phyloP scores from a whole-genome alignment of 148 eudicot species.

The Cornus florida region DNA sequence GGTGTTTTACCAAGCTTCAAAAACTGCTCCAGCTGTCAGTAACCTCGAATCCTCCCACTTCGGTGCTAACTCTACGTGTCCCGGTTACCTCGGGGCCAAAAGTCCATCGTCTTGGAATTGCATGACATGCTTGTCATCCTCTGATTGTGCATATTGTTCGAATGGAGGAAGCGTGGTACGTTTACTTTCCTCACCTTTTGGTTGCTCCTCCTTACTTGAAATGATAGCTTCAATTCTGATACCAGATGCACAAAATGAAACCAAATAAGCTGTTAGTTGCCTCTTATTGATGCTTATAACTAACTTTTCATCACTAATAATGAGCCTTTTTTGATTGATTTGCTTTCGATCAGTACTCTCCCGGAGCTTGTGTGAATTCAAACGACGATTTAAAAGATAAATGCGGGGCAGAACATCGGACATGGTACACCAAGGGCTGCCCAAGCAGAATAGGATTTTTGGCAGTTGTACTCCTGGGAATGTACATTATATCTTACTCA shows the following conservation, averaged over 20 bases:
- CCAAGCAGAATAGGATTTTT: constrained; percentile 37
- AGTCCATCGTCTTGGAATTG: constrained; percentile 35
- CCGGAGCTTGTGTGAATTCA: constrained; percentile 33
- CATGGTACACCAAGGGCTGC: constrained; percentile 37
- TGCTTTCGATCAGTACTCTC: constrained; percentile 17
- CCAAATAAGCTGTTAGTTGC: too few relatives aligned
- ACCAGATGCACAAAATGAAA: too few relatives aligned
- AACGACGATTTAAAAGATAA: background rate
- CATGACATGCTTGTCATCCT: constrained; percentile 28
- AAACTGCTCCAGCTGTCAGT: constrained; percentile 23
- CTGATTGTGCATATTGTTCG: constrained; percentile 32
- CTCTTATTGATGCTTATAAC: too few relatives aligned
- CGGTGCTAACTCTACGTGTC: constrained; percentile 31
- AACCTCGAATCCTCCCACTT: constrained; percentile 15
- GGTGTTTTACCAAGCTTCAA: constrained; percentile 30
- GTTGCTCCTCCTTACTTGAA: too few relatives aligned
- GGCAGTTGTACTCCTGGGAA: constrained; percentile 33
- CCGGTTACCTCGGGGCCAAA: background rate
- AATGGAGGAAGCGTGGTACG: constrained; percentile 13
- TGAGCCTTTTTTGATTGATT: background rate
- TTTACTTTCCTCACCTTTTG: background rate
- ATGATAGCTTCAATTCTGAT: too few relatives aligned
- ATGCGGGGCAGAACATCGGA: constrained; percentile 20
- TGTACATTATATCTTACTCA: constrained; percentile 33
- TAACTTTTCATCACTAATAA: background rate